Conservation (phyloP, 768 basidiomycete genomes). For the Porpolomopsis calyptriformis region DNA sequence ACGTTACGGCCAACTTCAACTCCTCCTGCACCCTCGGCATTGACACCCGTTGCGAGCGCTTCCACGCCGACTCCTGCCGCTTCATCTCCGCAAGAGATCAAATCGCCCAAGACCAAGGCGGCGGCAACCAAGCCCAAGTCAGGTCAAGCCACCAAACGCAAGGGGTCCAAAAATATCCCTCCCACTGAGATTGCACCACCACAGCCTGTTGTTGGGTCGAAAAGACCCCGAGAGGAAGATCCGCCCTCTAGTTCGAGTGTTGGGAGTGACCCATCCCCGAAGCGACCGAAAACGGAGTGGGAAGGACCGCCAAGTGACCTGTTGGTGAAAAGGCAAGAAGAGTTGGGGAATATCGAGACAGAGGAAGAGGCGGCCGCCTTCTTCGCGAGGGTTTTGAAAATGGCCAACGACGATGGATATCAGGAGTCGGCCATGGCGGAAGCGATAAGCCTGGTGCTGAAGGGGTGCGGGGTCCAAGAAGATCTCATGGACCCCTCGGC, state of each 20-base stretch:
- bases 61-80: conserved; percentile 44
- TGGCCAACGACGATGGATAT: conserved; percentile 43
- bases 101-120: conserved; percentile 56
- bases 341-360: conserved; percentile 43
- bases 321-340: conserved; percentile 32
- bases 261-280: conserved; percentile 53
- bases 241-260: conserved; percentile 22
- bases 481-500: conserved; percentile 16
- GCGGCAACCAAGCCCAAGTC: conserved; percentile 38
- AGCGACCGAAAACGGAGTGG: conserved; percentile 64
- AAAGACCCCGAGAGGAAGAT: conserved; percentile 49
- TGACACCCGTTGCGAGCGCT: conserved; percentile 34
- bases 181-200: conserved; percentile 23
- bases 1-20: conserved; percentile 29
- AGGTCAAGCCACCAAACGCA: conserved; percentile 20
- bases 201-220: conserved; percentile 23
- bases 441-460: conserved; percentile 53
- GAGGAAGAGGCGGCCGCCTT: conserved; percentile 57
- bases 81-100: conserved; percentile 56
- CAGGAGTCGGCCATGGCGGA: conserved; percentile 46
- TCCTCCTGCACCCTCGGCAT: conserved; percentile 31
- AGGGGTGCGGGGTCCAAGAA: conserved; percentile 33
- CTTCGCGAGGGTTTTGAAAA: conserved; percentile 52
- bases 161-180: conserved; percentile 19
- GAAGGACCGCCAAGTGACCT: conserved; percentile 48